Conservation (phyloP, 1,139 yeast species). For the Yamadazyma atmosphaerica region DNA sequence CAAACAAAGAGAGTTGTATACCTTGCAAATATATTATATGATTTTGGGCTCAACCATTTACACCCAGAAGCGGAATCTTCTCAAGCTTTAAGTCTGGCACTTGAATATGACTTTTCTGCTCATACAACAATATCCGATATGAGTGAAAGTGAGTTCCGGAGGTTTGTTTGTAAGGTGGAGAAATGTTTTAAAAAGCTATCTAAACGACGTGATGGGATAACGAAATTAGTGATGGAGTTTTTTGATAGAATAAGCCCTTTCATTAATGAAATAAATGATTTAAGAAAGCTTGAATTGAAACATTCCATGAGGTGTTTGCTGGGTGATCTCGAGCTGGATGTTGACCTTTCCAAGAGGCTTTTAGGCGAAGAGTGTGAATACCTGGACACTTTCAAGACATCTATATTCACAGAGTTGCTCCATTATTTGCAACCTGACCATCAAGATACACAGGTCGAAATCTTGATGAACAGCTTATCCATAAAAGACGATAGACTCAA, state of each 20-base stretch:
- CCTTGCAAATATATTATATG: constrained; percentile 26
- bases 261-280: not conserved
- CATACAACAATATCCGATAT: constrained; percentile 9
- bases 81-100: constrained; percentile 16
- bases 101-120: constrained; percentile 25
- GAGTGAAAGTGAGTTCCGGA: not conserved
- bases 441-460: not conserved
- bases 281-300: not conserved
- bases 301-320: not conserved
- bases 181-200: not conserved
- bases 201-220: not conserved
- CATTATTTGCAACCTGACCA: no score
- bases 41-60: constrained; percentile 14
- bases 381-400: constrained; percentile 10
- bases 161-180: not conserved
- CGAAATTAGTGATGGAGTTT: not conserved
- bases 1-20: constrained; percentile 31
- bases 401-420: not conserved
- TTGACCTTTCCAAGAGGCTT: constrained; percentile 5
- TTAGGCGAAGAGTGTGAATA: constrained; percentile 7
- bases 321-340: not conserved
- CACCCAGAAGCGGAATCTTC: not conserved
- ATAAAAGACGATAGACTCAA: constrained; percentile 13
- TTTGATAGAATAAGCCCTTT: not conserved
- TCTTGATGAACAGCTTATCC: constrained; percentile 4